Conservation (phyloP, 371 early-diverging fungal genomes). For the Circinella umbellata region DNA sequence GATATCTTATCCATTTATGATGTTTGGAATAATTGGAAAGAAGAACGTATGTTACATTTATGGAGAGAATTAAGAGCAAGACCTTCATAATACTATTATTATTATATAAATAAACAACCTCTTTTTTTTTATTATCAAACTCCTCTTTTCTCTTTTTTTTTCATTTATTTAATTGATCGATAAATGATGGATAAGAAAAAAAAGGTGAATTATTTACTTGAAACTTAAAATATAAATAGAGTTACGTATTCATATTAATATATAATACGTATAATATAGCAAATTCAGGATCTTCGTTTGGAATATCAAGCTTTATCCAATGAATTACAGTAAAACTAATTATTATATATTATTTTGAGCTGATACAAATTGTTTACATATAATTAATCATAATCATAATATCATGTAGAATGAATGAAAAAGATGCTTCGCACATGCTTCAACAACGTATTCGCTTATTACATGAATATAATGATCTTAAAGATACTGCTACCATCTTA, state of each 20-base stretch:
- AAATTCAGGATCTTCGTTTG: not conserved
- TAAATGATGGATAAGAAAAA: no score
- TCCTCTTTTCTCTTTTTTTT: no score
- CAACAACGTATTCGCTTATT: conserved; percentile 18
- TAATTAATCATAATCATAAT: not conserved
- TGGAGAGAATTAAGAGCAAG: conserved; percentile 41
- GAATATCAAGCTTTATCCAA: not conserved
- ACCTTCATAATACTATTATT: not conserved
- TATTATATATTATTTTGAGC: not conserved
- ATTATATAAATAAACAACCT: not conserved
- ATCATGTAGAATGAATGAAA: conserved; percentile 16
- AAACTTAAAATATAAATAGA: no score
- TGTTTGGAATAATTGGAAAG: conserved; percentile 69
- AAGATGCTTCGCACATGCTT: conserved; percentile 11
- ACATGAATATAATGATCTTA: conserved; percentile 30
- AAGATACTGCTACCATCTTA: conserved; percentile 19
- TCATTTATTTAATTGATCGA: no score
- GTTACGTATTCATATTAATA: no score
- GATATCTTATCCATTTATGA: conserved; percentile 70
- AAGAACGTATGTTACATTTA: conserved; percentile 52
- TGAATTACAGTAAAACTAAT: conserved; percentile 11
- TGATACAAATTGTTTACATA: not conserved
- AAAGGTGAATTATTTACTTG: no score
- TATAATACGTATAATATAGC: not conserved
- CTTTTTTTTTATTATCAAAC: not conserved